Percentiles rank a stretch among this genome's conserved stretches.
phyloP scores from a whole-genome alignment of 805 yeast genomes.

The Suhomyces tanzawaensis region DNA sequence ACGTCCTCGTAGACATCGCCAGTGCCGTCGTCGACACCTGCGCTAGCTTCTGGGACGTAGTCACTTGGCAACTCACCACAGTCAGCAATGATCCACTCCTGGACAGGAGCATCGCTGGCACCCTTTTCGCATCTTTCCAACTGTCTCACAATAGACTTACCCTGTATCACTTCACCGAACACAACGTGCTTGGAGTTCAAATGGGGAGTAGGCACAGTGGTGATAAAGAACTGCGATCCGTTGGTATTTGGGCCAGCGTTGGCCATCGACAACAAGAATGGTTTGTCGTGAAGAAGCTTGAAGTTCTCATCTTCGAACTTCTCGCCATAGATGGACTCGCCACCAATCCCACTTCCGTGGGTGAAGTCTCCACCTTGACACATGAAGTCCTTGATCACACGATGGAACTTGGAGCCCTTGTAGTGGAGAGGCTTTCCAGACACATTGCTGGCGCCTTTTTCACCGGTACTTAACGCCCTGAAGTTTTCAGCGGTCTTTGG shows the following conservation, averaged over 20 bases:
- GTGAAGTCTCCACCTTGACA: slow-evolving; percentile 87
- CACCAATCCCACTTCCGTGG: slow-evolving; percentile 42
- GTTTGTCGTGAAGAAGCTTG: slow-evolving; percentile 68
- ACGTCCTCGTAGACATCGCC: slow-evolving; percentile 81
- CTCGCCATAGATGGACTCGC: slow-evolving; percentile 45
- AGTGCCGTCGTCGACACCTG: slow-evolving; percentile 65
- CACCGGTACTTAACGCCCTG: slow-evolving; percentile 86
- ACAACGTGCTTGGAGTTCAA: slow-evolving; percentile 95
- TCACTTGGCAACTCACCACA: slow-evolving; percentile 76
- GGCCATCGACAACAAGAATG: slow-evolving; percentile 93
- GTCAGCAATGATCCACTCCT: slow-evolving; percentile 67
- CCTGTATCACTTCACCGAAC: slow-evolving; percentile 82
- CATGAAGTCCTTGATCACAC: slow-evolving; percentile 88
- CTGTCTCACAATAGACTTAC: slow-evolving; percentile 75
- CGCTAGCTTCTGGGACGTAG: slow-evolving; percentile 47
- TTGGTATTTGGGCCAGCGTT: slow-evolving; percentile 95
- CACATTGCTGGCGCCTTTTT: slow-evolving; percentile 57
- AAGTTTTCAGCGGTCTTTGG: slow-evolving; percentile 92
- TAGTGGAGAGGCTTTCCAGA: slow-evolving; percentile 67
- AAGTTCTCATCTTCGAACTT: slow-evolving; percentile 90
- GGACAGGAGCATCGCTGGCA: slow-evolving; percentile 65
- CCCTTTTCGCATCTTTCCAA: slow-evolving; percentile 72
- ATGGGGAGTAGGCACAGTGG: slow-evolving; percentile 92
- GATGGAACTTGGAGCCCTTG: slow-evolving; percentile 88
- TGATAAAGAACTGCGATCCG: slow-evolving; percentile 93